These are phyloP conservation scores for Acaromyces ingoldii DNA, from an alignment of 1,284 basidiomycete species.

Conservation along the genomic window DNA sequence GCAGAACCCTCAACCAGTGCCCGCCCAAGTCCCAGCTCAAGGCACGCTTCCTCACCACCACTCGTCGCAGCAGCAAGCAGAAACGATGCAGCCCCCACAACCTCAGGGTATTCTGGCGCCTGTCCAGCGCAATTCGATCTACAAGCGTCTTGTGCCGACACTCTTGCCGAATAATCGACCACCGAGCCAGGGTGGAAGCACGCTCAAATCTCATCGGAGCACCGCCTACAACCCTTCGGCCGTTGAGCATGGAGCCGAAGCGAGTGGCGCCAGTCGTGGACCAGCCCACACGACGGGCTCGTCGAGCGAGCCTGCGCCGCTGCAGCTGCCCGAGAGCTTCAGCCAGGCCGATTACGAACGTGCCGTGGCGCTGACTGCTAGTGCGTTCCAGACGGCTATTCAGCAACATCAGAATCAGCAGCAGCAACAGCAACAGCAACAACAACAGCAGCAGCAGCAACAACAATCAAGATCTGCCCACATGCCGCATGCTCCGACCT, in stretches of 20 bases:
- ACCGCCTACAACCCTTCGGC: no score
- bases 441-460: neutral
- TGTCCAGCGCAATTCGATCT: slow-evolving; percentile 65
- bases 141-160: slow-evolving; percentile 61
- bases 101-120: slow-evolving; percentile 5
- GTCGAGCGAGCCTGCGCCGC: slow-evolving; percentile 17
- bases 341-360: slow-evolving; percentile 40
- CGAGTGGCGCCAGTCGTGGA: no score
- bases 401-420: slow-evolving; percentile 24
- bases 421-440: slow-evolving; percentile 11
- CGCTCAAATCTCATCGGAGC: no score
- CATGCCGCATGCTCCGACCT: no score
- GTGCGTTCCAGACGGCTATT: slow-evolving; percentile 35
- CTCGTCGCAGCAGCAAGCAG: no score
- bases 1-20: slow-evolving; percentile 66
- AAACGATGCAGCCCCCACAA: neutral
- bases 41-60: neutral
- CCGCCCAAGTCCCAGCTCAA: no score
- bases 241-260: no score
- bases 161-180: slow-evolving; percentile 29
- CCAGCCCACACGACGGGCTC: no score
- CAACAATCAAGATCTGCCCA: no score
- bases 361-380: slow-evolving; percentile 35
- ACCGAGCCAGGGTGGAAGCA: slow-evolving; percentile 9
- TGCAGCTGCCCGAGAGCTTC: slow-evolving; percentile 32